phyloP scores from a whole-genome alignment of 768 basidiomycete species.

The Rhodosporidiobolus odoratus region DNA sequence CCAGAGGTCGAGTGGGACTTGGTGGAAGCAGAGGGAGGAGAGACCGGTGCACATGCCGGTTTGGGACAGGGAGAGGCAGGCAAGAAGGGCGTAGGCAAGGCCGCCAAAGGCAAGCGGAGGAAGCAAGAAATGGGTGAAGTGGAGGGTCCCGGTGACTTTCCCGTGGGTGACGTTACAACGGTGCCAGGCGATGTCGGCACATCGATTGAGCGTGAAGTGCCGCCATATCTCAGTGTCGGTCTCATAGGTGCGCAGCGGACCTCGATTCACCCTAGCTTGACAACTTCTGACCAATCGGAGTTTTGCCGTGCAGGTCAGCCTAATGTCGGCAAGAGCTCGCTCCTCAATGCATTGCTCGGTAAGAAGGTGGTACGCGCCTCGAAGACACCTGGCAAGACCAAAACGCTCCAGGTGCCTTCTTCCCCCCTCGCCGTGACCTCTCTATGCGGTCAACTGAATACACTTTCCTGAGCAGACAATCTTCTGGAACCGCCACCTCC shows the following conservation, averaged over 20 bases:
- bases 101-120: neutral
- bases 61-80: neutral
- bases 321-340: constrained; percentile 89
- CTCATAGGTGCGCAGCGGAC: constrained; percentile 43
- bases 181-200: too few relatives aligned
- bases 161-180: too few relatives aligned
- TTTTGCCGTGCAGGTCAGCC: constrained; percentile 49
- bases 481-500: constrained; percentile 77
- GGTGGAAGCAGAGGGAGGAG: constrained; percentile 37
- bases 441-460: too few relatives aligned
- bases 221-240: constrained; percentile 43
- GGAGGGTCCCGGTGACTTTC: too few relatives aligned
- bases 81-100: neutral
- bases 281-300: neutral
- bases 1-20: constrained; percentile 67
- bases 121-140: too few relatives aligned
- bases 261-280: too few relatives aligned
- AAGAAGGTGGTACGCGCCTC: constrained; percentile 70
- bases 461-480: constrained; percentile 57
- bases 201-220: too few relatives aligned
- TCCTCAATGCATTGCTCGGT: constrained; percentile 87
- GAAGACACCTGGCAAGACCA: constrained; percentile 70
- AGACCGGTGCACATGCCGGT: constrained; percentile 12
- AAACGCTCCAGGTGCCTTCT: constrained; percentile 44
- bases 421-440: neutral